Base-by-base conservation (phyloP, 257 asterid genomes). In the Scutellaria baicalensis region DNA sequence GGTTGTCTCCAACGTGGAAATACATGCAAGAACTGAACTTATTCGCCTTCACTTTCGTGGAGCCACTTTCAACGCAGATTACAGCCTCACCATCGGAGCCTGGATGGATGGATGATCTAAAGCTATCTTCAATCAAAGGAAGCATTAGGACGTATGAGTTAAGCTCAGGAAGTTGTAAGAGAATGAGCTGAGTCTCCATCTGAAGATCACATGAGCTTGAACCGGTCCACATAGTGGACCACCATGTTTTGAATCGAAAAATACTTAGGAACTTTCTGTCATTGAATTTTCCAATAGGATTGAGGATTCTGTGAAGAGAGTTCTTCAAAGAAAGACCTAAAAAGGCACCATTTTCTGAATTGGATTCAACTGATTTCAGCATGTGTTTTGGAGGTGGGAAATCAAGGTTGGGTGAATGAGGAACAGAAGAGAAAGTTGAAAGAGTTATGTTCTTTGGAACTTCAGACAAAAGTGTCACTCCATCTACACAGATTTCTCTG, bases 141-240 rank as follows among this genome's bases (percentile, higher is more conserved):
- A 83, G 70, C 59, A 83, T 64, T 2, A 80, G 35, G 4, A 75
- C 80, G 21, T 75, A 80, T 2, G 85, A 74, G 74, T 38, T 66
- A 50, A 65, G 62, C n/a, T 75, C 86, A 4, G 79, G 75, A 1
- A 80, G 72, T 17, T 77, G 79, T 20, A 79, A 55, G 63, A 83
- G 47, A 11, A 83, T 7, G 43, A 77, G 14, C 35, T 79, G 84
- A 9, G 84, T 80, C 71, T 83, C 87, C 81, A 69, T 74, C 36
- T 83, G 82, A 8, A 79, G 79, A 39, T 83, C 83, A 0, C 82
- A 68, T 2, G 84, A 75, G 52, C 48, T 61, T 1, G 83, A 74
- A 13, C 87, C 85, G 44, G 76, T 58, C 87, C 87, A 83, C 79
- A 69, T 70, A 4, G 85, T 83, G 0, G 88, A 77, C 88, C 88